These are phyloP conservation scores for Boletus insuetus DNA, from an alignment of 768 basidiomycete genomes.

Conservation along the genomic window DNA sequence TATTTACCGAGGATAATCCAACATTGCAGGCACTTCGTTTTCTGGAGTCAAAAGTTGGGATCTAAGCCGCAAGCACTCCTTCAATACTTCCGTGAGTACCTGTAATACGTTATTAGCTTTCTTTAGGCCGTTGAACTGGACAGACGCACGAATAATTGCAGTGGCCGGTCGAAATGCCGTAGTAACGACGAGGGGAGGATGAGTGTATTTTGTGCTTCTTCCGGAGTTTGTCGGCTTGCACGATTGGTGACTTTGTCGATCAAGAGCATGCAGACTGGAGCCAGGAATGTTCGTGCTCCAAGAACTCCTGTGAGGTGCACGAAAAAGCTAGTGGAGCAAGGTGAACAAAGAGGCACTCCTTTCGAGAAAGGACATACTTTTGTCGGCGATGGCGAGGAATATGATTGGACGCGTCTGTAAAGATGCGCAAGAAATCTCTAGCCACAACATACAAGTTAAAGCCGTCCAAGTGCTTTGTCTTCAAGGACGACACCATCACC, in stretches of 20 bases:
- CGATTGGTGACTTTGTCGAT: conserved; percentile 75
- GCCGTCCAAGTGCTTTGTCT: conserved; percentile 47
- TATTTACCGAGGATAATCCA: conserved; percentile 53
- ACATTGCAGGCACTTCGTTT: conserved; percentile 42
- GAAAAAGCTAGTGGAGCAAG: conserved; percentile 64
- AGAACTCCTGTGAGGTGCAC: conserved; percentile 81
- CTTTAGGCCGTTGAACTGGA: neutral
- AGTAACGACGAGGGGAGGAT: conserved; percentile 66
- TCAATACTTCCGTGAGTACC: conserved; percentile 62
- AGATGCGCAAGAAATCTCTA: conserved; percentile 82
- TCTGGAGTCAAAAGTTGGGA: conserved; percentile 40
- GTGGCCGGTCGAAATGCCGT: conserved; percentile 46
- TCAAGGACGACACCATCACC: conserved; percentile 82
- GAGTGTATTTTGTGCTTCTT: conserved; percentile 59
- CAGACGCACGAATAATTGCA: conserved; percentile 52
- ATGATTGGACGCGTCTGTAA: conserved; percentile 90
- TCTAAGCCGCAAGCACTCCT: conserved; percentile 63
- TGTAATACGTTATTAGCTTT: conserved; percentile 27
- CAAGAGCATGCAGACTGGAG: conserved; percentile 80
- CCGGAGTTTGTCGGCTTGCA: conserved; percentile 56
- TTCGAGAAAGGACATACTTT: conserved; percentile 50
- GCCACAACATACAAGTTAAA: conserved; percentile 67
- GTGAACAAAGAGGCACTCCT: conserved; percentile 2
- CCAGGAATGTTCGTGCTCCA: conserved; percentile 75
- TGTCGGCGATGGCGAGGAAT: conserved; percentile 91